Percentiles rank a stretch among this genome's conserved stretches.
Evolutionary conservation across 1,284 basidiomycete species (phyloP).

Genomic region (Austroboletus olivaceoglutinosus): DNA sequence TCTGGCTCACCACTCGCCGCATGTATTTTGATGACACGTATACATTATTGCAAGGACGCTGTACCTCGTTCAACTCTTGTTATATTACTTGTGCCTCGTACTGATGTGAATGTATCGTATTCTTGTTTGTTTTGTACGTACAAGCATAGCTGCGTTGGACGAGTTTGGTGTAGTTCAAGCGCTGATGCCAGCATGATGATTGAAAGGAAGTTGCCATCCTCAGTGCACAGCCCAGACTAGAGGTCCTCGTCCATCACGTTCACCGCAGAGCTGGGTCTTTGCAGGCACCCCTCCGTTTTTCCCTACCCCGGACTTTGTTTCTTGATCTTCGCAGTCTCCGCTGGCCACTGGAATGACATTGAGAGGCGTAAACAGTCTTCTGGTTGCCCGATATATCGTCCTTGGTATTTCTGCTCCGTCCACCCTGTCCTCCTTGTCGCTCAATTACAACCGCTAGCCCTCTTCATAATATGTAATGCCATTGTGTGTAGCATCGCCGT

Average conservation of each 20-base stretch:
- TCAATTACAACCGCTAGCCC: slow-evolving; percentile 38
- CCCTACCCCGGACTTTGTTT: slow-evolving; percentile 24
- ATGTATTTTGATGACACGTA: slow-evolving; percentile 4
- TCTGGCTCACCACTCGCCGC: background rate
- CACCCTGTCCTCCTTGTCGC: background rate
- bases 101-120: slow-evolving; percentile 28
- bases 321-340: slow-evolving; percentile 19
- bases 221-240: background rate
- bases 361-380: slow-evolving; percentile 29
- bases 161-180: background rate
- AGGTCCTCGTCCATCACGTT: slow-evolving; percentile 17
- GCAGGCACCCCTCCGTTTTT: slow-evolving; percentile 12
- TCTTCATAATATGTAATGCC: slow-evolving; percentile 64
- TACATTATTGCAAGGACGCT: slow-evolving; percentile 24
- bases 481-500: slow-evolving; percentile 63
- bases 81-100: slow-evolving; percentile 18
- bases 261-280: slow-evolving; percentile 32
- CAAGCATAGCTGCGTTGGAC: slow-evolving; percentile 11
- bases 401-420: slow-evolving; percentile 40
- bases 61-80: slow-evolving; percentile 8
- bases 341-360: slow-evolving; percentile 14
- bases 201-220: background rate
- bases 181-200: background rate
- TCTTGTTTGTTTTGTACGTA: slow-evolving; percentile 10
- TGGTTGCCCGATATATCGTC: slow-evolving; percentile 46